A percentile compares a stretch with the other conserved stretches of the same genome.
Conservation (phyloP, 31 red algal species). For the Odonthalia washingtoniensis region DNA sequence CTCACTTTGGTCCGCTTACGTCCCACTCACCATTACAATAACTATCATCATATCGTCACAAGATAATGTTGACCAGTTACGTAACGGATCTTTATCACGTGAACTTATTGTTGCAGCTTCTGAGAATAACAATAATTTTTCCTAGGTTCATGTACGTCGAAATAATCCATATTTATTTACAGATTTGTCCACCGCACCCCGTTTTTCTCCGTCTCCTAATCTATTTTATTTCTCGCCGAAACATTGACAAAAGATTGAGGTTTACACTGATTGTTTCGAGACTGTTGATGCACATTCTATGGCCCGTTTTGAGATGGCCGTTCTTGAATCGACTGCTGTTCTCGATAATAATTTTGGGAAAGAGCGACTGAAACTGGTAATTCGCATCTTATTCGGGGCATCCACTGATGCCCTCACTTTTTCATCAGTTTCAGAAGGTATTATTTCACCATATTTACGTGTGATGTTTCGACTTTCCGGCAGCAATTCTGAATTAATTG, state of each 20-base stretch:
- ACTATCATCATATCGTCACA: no score
- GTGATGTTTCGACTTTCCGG: slow-evolving; percentile 59
- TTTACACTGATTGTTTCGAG: slow-evolving; percentile 81
- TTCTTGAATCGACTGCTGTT: slow-evolving; percentile 69
- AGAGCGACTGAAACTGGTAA: slow-evolving; percentile 69
- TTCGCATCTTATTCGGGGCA: slow-evolving; percentile 78
- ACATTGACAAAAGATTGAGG: slow-evolving; percentile 81
- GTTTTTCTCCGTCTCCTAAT: no score
- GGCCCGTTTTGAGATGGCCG: slow-evolving; percentile 76
- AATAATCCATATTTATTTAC: no score
- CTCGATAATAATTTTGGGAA: slow-evolving; percentile 70
- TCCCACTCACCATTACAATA: no score
- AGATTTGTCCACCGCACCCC: no score
- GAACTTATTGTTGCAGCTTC: no score
- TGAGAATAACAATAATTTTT: no score
- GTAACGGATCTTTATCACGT: no score
- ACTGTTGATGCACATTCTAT: slow-evolving; percentile 77
- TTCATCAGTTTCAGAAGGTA: slow-evolving; percentile 75
- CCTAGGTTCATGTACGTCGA: no score
- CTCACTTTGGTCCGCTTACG: no score
- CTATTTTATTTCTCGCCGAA: no score
- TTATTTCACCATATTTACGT: slow-evolving; percentile 76
- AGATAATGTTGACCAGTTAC: no score
- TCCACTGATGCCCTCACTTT: slow-evolving; percentile 69
- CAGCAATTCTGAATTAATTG: slow-evolving; percentile 36